Conservation (phyloP, 23 red algal species). For the Gracilaria domingensis region DNA sequence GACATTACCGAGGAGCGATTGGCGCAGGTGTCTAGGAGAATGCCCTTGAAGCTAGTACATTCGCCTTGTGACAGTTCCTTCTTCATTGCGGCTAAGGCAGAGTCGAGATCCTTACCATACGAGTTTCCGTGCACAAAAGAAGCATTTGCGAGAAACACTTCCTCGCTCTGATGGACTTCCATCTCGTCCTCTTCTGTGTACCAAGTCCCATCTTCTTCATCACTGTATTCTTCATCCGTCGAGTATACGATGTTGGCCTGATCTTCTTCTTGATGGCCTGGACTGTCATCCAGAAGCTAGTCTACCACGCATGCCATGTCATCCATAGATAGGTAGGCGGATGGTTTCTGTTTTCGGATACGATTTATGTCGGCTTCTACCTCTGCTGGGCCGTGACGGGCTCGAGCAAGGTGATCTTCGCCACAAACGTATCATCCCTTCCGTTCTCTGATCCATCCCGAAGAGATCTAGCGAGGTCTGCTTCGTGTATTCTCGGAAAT, state of each 20-base stretch:
- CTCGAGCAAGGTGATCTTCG: too few relatives aligned
- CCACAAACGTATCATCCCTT: too few relatives aligned
- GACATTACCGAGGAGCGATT: slow-evolving; percentile 49
- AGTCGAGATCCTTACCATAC: not conserved
- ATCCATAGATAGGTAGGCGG: too few relatives aligned
- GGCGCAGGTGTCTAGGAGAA: slow-evolving; percentile 10
- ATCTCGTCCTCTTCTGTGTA: not conserved
- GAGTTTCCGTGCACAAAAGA: not conserved
- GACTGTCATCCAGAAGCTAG: too few relatives aligned
- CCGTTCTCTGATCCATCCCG: too few relatives aligned
- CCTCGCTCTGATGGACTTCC: not conserved
- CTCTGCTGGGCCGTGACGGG: too few relatives aligned
- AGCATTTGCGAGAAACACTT: not conserved
- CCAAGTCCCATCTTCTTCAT: not conserved
- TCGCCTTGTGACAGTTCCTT: not conserved
- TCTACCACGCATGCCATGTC: too few relatives aligned
- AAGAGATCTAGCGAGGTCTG: too few relatives aligned
- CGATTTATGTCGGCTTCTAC: too few relatives aligned
- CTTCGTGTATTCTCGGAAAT: too few relatives aligned
- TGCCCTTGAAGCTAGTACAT: not conserved
- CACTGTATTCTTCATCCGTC: not conserved
- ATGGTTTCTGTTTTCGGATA: too few relatives aligned
- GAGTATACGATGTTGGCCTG: not conserved
- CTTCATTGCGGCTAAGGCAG: slow-evolving; percentile 1
- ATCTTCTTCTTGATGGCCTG: too few relatives aligned